Conservation (phyloP, 1,284 basidiomycete species). For the Mycena sp. region DNA sequence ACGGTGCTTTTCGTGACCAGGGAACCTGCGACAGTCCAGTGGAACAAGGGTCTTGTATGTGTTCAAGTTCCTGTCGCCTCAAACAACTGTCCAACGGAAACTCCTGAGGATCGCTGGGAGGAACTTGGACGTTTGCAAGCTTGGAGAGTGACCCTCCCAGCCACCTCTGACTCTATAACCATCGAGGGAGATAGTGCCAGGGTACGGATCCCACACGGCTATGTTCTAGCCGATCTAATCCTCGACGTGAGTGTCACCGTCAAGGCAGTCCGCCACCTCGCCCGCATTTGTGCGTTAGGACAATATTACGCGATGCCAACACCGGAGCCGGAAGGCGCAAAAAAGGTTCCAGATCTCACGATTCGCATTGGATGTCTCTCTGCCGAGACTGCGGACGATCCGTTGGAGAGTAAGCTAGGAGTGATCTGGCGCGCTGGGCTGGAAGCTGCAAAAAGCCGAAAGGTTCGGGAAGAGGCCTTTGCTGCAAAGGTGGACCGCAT, state of each 20-base stretch:
- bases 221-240: conserved; percentile 78
- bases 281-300: conserved; percentile 55
- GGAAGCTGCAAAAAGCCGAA: conserved; percentile 79
- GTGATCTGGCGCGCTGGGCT: conserved; percentile 83
- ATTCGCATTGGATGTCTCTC: conserved; percentile 70
- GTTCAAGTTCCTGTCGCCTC: conserved; percentile 47
- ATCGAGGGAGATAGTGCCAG: conserved; percentile 74
- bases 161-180: conserved; percentile 46
- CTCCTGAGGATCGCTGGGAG: conserved; percentile 70
- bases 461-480: conserved; percentile 87
- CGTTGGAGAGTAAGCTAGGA: conserved; percentile 84
- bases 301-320: conserved; percentile 57
- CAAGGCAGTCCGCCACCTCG: conserved; percentile 77
- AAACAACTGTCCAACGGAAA: conserved; percentile 45
- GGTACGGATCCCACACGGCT: conserved; percentile 84
- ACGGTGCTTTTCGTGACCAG: conserved; percentile 35
- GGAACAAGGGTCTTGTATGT: conserved; percentile 54
- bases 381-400: conserved; percentile 90
- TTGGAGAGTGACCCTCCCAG: conserved; percentile 58
- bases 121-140: conserved; percentile 76
- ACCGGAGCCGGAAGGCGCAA: conserved; percentile 78
- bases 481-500: conserved; percentile 79
- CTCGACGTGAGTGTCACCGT: conserved; percentile 70
- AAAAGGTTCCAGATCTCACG: conserved; percentile 72
- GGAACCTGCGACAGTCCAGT: conserved; percentile 41